Evolutionary conservation across 2,329 filamentous ascomycete genomes (phyloP), one percentile per base, ranked within the genome.

Genomic region (Aspergillus sergii): DNA sequence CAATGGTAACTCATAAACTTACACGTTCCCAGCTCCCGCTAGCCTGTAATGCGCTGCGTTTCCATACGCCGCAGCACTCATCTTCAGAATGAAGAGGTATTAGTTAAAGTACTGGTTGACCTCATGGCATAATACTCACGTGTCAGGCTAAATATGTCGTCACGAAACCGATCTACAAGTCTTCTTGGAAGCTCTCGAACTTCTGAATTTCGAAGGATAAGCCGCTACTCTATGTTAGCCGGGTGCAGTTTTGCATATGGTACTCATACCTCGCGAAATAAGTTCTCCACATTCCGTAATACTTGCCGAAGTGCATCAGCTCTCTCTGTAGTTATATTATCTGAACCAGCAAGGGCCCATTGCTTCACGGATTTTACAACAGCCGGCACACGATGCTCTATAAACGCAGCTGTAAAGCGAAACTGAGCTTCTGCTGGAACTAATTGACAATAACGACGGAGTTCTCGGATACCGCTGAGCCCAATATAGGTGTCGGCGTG

Each of bases 371-470:
- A 72, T 4, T 57, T 43, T n/a, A 72, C 21, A 26, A 66, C 21
- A 2, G 64, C 68, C 4, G 70, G 67, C 2, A 69, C 56, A 11
- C 50, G 46, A 19, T 65, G 51, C 12, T 63, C 30, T 9, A 70
- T 57, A 51, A 66, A 72, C 2, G 48, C 48, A 3, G 48, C 32
- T 11, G 59, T 59, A 36, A 59, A 55, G 0, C 62, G 63, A 4
- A 68, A 55, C 32, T 70, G 70, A 16, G 65, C 60, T 1, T 68
- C 65, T 16, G 70, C 66, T 5, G 66, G 68, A 14, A 72, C 63
- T 1, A 60, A 57, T 43, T 68, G 69, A 41, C 69, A 72, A 56
- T 69, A 68, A 1, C 30, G 57, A 23, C 68, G 69, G n/a, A 72
- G 58, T 4, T 67, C 57, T 4, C 36, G 59, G n/a, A 72, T 69